These are phyloP conservation scores for Kernera saxatilis DNA, from an alignment of 345 rosid species.

Conservation along the genomic window DNA sequence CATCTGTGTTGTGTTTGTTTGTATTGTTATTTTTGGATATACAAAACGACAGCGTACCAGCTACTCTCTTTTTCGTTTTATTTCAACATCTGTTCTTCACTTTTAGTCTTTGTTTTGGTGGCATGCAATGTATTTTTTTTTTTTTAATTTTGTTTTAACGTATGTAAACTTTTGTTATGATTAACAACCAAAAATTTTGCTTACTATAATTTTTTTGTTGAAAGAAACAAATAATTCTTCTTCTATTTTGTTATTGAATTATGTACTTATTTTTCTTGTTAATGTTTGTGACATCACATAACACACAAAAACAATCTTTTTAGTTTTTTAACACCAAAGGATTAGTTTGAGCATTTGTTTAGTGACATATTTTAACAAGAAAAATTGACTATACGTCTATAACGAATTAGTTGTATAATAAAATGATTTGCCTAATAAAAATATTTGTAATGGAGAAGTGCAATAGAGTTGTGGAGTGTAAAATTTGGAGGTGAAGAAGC, in stretches of 20 bases:
- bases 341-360: neutral
- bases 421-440: neutral
- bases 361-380: neutral
- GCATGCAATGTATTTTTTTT: neutral
- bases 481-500: conserved; percentile 3
- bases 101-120: neutral
- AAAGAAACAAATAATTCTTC: too few species aligned
- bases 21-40: neutral
- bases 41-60: conserved; percentile 12
- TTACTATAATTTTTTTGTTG: too few species aligned
- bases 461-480: conserved; percentile 9
- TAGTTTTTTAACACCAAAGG: neutral
- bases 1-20: neutral
- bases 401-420: neutral
- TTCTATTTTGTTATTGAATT: neutral
- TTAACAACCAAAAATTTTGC: too few species aligned
- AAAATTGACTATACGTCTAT: neutral
- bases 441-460: neutral
- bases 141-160: too few species aligned
- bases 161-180: too few species aligned
- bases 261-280: neutral
- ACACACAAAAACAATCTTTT: neutral
- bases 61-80: neutral
- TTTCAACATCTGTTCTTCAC: conserved; percentile 6
- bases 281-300: neutral